These are phyloP conservation scores for Sugiyamaella mastotermitis DNA, from an alignment of 805 yeast species.

Conservation along the genomic window DNA sequence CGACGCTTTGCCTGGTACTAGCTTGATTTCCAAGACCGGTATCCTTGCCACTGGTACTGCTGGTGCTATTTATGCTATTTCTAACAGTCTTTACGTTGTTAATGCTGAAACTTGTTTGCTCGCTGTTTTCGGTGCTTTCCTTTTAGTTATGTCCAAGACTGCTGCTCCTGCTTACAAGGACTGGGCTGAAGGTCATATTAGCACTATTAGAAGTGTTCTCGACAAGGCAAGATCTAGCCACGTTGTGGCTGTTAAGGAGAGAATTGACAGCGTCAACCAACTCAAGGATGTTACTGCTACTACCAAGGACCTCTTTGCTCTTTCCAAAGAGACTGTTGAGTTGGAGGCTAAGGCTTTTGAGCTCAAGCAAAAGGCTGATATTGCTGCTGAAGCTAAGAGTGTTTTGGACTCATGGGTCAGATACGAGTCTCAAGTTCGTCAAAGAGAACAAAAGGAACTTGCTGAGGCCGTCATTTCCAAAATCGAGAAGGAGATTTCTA, in stretches of 20 bases:
- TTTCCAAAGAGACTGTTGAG: slow-evolving; percentile 94
- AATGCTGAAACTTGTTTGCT: slow-evolving; percentile 91
- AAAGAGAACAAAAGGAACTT: slow-evolving; percentile 89
- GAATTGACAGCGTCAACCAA: slow-evolving; percentile 83
- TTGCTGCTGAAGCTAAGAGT: slow-evolving; percentile 85
- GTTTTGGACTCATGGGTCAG: slow-evolving; percentile 99
- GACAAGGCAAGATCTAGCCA: slow-evolving; percentile 86
- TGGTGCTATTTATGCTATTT: slow-evolving; percentile 88
- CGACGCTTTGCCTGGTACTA: slow-evolving; percentile 90
- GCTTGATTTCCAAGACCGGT: slow-evolving; percentile 85
- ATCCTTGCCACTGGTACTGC: slow-evolving; percentile 92
- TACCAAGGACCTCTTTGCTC: slow-evolving; percentile 86
- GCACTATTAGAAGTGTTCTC: slow-evolving; percentile 73
- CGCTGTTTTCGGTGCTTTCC: slow-evolving; percentile 71
- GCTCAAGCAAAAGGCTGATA: slow-evolving; percentile 83
- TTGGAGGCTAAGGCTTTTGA: slow-evolving; percentile 92
- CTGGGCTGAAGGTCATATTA: slow-evolving; percentile 84
- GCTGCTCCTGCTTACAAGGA: slow-evolving; percentile 93
- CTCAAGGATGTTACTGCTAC: slow-evolving; percentile 87
- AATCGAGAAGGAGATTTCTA: slow-evolving; percentile 76
- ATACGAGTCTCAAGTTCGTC: slow-evolving; percentile 94
- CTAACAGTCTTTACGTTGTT: slow-evolving; percentile 86
- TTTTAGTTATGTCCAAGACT: slow-evolving; percentile 71
- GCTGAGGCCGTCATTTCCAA: slow-evolving; percentile 79
- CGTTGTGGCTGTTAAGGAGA: slow-evolving; percentile 84